phyloP scores from a whole-genome alignment of 2,329 filamentous ascomycete genomes.

The Dothideomycetes sp. region DNA sequence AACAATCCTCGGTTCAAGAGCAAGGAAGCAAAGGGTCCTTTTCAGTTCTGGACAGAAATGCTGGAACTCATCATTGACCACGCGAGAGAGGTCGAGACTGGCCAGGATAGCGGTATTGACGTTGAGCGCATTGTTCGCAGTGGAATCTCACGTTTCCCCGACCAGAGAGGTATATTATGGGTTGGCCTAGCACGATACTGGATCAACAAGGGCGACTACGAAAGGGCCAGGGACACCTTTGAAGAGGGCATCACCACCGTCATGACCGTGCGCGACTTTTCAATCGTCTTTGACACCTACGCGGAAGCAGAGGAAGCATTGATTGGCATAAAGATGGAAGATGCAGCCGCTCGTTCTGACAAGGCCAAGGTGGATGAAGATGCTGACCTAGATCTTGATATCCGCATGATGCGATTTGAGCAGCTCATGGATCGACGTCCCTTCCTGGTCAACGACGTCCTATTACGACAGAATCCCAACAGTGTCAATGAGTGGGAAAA shows the following conservation, averaged over 20 bases:
- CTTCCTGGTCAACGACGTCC: slow-evolving; percentile 91
- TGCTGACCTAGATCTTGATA: slow-evolving; percentile 87
- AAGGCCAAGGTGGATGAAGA: slow-evolving; percentile 68
- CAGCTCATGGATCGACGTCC: slow-evolving; percentile 94
- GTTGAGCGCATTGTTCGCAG: slow-evolving; percentile 89
- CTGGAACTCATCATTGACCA: slow-evolving; percentile 87
- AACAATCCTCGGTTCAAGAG: slow-evolving; percentile 86
- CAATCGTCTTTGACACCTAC: slow-evolving; percentile 91
- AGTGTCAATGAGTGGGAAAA: slow-evolving; percentile 97
- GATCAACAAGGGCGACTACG: slow-evolving; percentile 87
- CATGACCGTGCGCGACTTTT: slow-evolving; percentile 97
- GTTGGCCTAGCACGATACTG: slow-evolving; percentile 91
- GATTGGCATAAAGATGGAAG: slow-evolving; percentile 82
- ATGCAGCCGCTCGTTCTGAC: slow-evolving; percentile 67
- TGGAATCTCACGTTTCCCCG: slow-evolving; percentile 79
- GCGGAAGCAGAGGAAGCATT: slow-evolving; percentile 95
- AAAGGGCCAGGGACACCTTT: slow-evolving; percentile 83
- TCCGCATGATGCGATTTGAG: slow-evolving; percentile 95
- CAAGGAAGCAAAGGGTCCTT: slow-evolving; percentile 88
- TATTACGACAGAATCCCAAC: slow-evolving; percentile 90
- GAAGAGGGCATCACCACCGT: slow-evolving; percentile 96
- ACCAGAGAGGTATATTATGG: slow-evolving; percentile 93
- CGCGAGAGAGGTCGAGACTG: slow-evolving; percentile 67
- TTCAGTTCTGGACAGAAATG: slow-evolving; percentile 97
- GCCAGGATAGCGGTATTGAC: slow-evolving; percentile 71